Conservation (phyloP, 495 filamentous ascomycete species). For the Xylaria longipes region DNA sequence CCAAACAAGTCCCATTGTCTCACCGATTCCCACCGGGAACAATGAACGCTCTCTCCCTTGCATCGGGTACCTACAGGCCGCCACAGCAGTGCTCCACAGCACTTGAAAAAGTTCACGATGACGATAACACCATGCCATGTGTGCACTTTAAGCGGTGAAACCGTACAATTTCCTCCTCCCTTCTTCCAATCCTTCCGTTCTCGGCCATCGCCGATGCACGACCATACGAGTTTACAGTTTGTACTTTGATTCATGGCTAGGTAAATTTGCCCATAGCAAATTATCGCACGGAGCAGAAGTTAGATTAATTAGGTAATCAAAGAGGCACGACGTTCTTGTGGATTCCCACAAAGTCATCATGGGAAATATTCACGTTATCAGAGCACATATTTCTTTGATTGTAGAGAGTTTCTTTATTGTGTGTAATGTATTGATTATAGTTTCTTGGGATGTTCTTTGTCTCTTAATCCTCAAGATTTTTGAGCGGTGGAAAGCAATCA, state of each 20-base stretch:
- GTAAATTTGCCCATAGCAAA: conserved; percentile 11
- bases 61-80: conserved; percentile 8
- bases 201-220: neutral
- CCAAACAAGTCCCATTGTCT: neutral
- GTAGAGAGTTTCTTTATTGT: conserved; percentile 7
- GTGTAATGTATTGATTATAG: neutral
- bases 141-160: conserved; percentile 2
- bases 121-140: conserved; percentile 4
- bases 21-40: conserved; percentile 2
- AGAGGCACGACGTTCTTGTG: neutral
- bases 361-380: neutral
- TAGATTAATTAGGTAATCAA: neutral
- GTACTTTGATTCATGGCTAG: neutral
- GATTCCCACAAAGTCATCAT: neutral
- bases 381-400: neutral
- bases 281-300: neutral
- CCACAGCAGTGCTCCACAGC: neutral
- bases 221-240: neutral
- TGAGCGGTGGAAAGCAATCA: conserved; percentile 38
- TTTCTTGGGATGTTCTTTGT: conserved; percentile 24
- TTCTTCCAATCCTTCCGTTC: neutral
- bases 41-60: neutral
- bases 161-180: conserved; percentile 5
- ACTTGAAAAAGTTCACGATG: neutral
- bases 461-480: conserved; percentile 33